Evolutionary conservation across 108 stramenopile species (phyloP).

Genomic region (Stephanodiscus minutulus): DNA sequence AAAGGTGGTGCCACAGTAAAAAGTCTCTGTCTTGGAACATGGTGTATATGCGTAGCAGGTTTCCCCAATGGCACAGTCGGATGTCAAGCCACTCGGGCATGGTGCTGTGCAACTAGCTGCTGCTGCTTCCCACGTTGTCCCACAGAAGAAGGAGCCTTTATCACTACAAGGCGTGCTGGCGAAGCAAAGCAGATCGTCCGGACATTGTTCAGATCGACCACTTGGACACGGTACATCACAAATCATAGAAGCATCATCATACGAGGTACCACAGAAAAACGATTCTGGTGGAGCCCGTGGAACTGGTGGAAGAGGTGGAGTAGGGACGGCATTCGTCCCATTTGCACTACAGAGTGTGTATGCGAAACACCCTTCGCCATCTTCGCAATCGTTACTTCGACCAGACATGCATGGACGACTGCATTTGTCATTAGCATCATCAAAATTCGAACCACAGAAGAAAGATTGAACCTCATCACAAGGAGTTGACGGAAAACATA

Average conservation of each 20-base stretch:
- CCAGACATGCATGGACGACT: slow-evolving; percentile 39
- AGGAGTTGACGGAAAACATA: slow-evolving; percentile 51
- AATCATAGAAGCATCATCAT: slow-evolving; percentile 46
- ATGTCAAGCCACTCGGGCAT: slow-evolving; percentile 35
- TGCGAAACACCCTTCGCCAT: slow-evolving; percentile 48
- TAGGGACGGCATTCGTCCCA: slow-evolving; percentile 41
- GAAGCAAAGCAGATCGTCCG: slow-evolving; percentile 66
- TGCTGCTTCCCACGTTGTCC: slow-evolving; percentile 48
- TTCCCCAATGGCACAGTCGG: slow-evolving; percentile 30
- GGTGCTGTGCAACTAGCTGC: slow-evolving; percentile 38
- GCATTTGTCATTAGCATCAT: slow-evolving; percentile 41
- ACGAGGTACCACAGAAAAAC: slow-evolving; percentile 44
- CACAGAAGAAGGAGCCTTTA: slow-evolving; percentile 47
- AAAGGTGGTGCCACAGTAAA: slow-evolving; percentile 49
- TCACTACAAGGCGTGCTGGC: slow-evolving; percentile 76
- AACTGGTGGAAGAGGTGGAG: slow-evolving; percentile 43
- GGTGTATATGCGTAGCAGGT: slow-evolving; percentile 50
- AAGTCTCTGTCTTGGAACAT: slow-evolving; percentile 48
- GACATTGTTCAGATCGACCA: slow-evolving; percentile 63
- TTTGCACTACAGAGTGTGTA: slow-evolving; percentile 64
- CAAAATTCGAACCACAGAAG: slow-evolving; percentile 46
- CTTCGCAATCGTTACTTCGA: slow-evolving; percentile 40
- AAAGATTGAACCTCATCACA: slow-evolving; percentile 52
- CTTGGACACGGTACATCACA: slow-evolving; percentile 69
- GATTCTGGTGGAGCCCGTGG: slow-evolving; percentile 45